A percentile compares a stretch with the other conserved stretches of the same genome.
These are phyloP conservation scores for Podila clonocystis DNA, from an alignment of 192 early-diverging fungal genomes.

Conservation along the genomic window DNA sequence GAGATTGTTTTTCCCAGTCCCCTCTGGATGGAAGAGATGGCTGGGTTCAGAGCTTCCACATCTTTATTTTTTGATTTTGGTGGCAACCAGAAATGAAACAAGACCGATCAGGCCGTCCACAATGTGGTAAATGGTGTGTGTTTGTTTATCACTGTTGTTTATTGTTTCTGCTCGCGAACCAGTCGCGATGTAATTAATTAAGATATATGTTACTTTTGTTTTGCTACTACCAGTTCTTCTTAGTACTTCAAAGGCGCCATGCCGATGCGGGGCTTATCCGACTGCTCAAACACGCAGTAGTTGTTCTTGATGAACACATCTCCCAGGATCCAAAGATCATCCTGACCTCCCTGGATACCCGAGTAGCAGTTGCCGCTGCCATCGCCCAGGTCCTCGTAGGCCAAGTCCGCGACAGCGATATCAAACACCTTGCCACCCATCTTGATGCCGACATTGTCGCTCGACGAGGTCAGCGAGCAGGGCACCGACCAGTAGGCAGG, in stretches of 20 bases:
- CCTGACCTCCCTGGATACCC: constrained; percentile 1
- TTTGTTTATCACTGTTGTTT: too few relatives aligned
- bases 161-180: too few relatives aligned
- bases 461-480: constrained; percentile 29
- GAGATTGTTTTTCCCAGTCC: too few relatives aligned
- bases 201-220: too few relatives aligned
- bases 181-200: too few relatives aligned
- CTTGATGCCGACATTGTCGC: constrained; percentile 42
- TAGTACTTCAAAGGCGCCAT: constrained; percentile 54
- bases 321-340: constrained; percentile 58
- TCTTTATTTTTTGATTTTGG: too few relatives aligned
- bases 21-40: too few relatives aligned
- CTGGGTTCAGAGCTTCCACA: too few relatives aligned
- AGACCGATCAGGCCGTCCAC: too few relatives aligned
- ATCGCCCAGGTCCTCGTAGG: constrained; percentile 43
- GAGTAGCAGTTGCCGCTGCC: constrained; percentile 20
- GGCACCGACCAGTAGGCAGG: constrained; percentile 24
- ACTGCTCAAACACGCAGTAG: constrained; percentile 67
- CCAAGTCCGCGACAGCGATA: constrained; percentile 50
- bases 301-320: constrained; percentile 70
- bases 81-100: too few relatives aligned
- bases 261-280: constrained; percentile 56
- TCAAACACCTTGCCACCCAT: constrained; percentile 49
- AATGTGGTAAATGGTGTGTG: too few relatives aligned
- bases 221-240: too few relatives aligned